These are phyloP conservation scores for Fagopyrum esculentum DNA, from an alignment of 148 eudicot species.

Conservation along the genomic window DNA sequence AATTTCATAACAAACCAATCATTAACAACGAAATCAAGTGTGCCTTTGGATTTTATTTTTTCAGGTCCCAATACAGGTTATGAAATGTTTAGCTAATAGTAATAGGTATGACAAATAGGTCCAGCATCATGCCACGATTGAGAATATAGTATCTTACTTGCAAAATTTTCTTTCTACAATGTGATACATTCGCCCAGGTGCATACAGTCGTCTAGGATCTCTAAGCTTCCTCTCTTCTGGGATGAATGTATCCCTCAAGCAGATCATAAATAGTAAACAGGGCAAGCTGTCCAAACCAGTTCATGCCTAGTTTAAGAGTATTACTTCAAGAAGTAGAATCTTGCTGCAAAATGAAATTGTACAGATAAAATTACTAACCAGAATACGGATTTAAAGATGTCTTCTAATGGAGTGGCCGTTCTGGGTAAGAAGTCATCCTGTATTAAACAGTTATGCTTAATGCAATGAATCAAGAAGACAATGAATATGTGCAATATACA, in stretches of 20 bases:
- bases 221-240: constrained; percentile 69
- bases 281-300: constrained; percentile 85
- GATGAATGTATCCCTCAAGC: constrained; percentile 90
- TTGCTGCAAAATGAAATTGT: neutral
- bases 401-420: constrained; percentile 74
- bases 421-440: constrained; percentile 86
- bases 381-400: constrained; percentile 64
- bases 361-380: constrained; percentile 38
- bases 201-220: constrained; percentile 84
- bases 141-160: constrained; percentile 39
- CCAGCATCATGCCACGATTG: neutral
- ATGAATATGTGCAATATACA: no score
- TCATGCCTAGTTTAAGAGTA: constrained; percentile 45
- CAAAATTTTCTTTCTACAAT: constrained; percentile 93
- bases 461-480: neutral
- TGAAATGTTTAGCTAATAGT: no score
- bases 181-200: constrained; percentile 94
- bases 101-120: no score
- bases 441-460: neutral
- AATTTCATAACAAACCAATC: neutral
- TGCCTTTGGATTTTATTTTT: no score
- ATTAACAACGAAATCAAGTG: no score
- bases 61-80: no score
- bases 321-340: neutral
- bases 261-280: constrained; percentile 68